Evolutionary conservation across 1,284 basidiomycete species (phyloP), one percentile per base, ranked within the genome.

Genomic region (Cerioporus squamosus): DNA sequence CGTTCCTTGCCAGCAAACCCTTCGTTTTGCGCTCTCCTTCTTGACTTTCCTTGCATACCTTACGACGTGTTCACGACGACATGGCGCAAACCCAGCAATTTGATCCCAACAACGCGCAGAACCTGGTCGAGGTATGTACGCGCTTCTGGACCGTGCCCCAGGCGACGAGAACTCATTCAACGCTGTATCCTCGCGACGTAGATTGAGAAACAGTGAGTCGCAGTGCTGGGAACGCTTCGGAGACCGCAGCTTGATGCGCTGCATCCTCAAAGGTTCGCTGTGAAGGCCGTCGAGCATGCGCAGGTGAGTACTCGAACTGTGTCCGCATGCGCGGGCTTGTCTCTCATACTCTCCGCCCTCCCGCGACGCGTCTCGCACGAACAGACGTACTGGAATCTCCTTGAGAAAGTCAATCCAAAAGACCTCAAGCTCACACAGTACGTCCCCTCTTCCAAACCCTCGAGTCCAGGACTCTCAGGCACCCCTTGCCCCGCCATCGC

Each of bases 321-420:
- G 18, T 26, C 18, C 44, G 10, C 24, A n/a, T 26, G 23, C 40
- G 29, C 17, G 5, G 8, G 9, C 49, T 12, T 33, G 26, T 26
- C 22, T 53, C 23, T 47, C 24, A 10, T 51, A 6, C 43, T 12
- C 26, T 24, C 15, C 46, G 17, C 45, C 44, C 48, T 60, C 42
- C 14, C 15, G 18, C 26, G 42, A 44, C 22, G 51, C 44, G 42
- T 39, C 17, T n/a, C 22, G 7, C 17, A 17, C 33, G 3, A 6
- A 48, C 72, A 97, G 92, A 95, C 95, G 6, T 98, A 98, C 79
- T 97, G 96, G 92, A 96, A 95, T 73, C 82, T 99, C 48, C 80
- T 98, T 59, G 91, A 93, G 71, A 90, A 89, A 69, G 85, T 98
- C 54, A 74, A 82, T 43, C 95, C 95, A 46, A 83, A 80, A 55